phyloP scores from a whole-genome alignment of 139 green algal genomes.

The Limnomonas spitsbergensis region DNA sequence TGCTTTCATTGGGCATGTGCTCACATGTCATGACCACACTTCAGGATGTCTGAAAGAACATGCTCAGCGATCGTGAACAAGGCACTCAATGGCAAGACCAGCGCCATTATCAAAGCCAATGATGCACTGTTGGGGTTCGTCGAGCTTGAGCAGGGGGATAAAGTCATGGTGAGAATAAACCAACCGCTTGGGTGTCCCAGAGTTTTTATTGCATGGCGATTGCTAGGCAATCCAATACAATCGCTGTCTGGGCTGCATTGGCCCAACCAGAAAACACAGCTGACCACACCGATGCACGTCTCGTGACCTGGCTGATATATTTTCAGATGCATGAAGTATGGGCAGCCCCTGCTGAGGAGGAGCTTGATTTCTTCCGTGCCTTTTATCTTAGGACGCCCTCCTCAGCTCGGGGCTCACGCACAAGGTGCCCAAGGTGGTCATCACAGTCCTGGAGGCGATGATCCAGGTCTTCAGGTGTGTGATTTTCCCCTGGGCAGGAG shows the following conservation, averaged over 20 bases:
- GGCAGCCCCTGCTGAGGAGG: too few relatives aligned
- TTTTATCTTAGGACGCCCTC: slow-evolving; percentile 25
- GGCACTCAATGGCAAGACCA: slow-evolving; percentile 75
- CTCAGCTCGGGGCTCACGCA: slow-evolving; percentile 63
- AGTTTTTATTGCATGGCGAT: too few relatives aligned
- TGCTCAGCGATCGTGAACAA: slow-evolving; percentile 70
- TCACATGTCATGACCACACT: slow-evolving; percentile 6
- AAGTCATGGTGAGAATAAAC: slow-evolving; percentile 55
- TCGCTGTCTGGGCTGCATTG: too few relatives aligned
- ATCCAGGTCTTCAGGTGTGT: slow-evolving; percentile 51
- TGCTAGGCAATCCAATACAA: too few relatives aligned
- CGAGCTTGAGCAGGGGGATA: slow-evolving; percentile 82
- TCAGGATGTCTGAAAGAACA: slow-evolving; percentile 58
- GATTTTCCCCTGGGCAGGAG: too few relatives aligned
- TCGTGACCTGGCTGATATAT: too few relatives aligned
- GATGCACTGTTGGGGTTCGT: slow-evolving; percentile 73
- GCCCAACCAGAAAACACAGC: too few relatives aligned
- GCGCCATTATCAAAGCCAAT: slow-evolving; percentile 64
- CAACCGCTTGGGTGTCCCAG: neutral
- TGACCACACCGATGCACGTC: too few relatives aligned
- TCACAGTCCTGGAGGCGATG: slow-evolving; percentile 71
- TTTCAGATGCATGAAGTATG: too few relatives aligned
- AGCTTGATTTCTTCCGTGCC: too few relatives aligned
- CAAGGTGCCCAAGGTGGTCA: slow-evolving; percentile 89
- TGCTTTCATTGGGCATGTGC: too few relatives aligned